phyloP scores from a whole-genome alignment of 495 filamentous ascomycete genomes.

The Penicillium malachiteum region DNA sequence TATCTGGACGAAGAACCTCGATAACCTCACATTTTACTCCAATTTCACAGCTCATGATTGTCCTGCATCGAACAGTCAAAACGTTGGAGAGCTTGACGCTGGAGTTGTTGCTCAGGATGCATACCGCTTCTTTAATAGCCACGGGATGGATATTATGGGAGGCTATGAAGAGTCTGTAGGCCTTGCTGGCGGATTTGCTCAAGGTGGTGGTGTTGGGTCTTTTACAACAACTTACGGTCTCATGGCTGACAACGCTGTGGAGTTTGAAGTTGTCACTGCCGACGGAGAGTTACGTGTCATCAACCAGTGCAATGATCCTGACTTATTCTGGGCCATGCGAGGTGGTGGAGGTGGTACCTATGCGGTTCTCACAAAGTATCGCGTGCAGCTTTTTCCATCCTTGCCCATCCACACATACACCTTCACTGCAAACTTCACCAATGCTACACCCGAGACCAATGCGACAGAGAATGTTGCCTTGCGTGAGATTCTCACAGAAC shows the following conservation, averaged over 20 bases:
- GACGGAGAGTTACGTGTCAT: conserved; percentile 43
- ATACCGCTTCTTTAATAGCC: conserved; percentile 13
- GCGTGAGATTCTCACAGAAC: conserved; percentile 11
- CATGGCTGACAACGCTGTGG: conserved; percentile 21
- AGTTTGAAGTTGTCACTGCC: conserved; percentile 45
- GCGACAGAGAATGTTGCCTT: conserved; percentile 10
- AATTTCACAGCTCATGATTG: conserved; percentile 27
- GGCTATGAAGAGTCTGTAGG: conserved; percentile 23
- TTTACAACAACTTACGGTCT: conserved; percentile 18
- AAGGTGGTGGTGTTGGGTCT: conserved; percentile 19
- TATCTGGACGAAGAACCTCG: conserved; percentile 45
- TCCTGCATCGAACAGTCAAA: conserved; percentile 14
- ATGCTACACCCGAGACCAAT: not conserved
- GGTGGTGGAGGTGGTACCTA: conserved; percentile 37
- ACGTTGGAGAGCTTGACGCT: conserved; percentile 25
- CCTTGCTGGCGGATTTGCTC: conserved; percentile 22
- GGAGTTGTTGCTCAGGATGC: conserved; percentile 21
- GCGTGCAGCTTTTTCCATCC: conserved; percentile 17
- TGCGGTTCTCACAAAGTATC: conserved; percentile 24
- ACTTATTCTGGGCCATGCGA: conserved; percentile 52
- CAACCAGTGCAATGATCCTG: conserved; percentile 44
- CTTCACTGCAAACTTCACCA: conserved; percentile 21
- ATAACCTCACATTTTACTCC: conserved; percentile 38
- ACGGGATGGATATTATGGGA: conserved; percentile 22
- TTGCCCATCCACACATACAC: conserved; percentile 18